Evolutionary conservation across 1,139 yeast genomes (phyloP), one percentile per base, ranked within the genome.

Genomic region (Saccharomyces hybrid): DNA sequence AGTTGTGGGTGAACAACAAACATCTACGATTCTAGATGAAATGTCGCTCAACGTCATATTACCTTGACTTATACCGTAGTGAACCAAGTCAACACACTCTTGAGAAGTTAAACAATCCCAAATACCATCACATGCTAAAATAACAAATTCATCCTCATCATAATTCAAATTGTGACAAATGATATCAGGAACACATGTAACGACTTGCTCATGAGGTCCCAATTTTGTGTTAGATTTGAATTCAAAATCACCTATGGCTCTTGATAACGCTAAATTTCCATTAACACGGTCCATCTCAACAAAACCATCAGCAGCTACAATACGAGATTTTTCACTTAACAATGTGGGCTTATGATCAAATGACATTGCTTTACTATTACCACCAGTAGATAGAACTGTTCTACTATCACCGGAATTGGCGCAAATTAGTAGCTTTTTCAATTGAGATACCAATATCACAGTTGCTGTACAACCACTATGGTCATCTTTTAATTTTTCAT

Each of bases 391-490:
- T 76, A 93, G 77, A 47, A 95, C 89, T 7, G 97, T 89, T 76
- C 99, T 83, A 47, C 96, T 88, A 72, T 95, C 99, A 59, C 99
- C 99, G 2, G 98, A 93, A 69, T 93, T 93, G 60, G 95, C 98
- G 74, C 95, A 85, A 55, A 77, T 67, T 54, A 85, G 73, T 34
- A 53, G 47, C 7, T 61, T 56, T 44, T 62, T 62, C 46, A 53
- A 55, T 53, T 77, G 72, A 25, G 76, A 71, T 54, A 93, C 78
- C 52, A 93, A 73, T 27, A 84, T 88, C 1, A 96, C 80, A 2
- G 99, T 93, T 49, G 98, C 96, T 5, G 99, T 96, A 74, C 98
- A 91, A 13, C 99, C 99, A 64, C 95, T 85, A 59, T 89, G 91
- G 70, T 93, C 98, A 62, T 83, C 82, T 60, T 81, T 79, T 51